Conservation (phyloP, 495 filamentous ascomycete species). For the Penicillium lagena region DNA sequence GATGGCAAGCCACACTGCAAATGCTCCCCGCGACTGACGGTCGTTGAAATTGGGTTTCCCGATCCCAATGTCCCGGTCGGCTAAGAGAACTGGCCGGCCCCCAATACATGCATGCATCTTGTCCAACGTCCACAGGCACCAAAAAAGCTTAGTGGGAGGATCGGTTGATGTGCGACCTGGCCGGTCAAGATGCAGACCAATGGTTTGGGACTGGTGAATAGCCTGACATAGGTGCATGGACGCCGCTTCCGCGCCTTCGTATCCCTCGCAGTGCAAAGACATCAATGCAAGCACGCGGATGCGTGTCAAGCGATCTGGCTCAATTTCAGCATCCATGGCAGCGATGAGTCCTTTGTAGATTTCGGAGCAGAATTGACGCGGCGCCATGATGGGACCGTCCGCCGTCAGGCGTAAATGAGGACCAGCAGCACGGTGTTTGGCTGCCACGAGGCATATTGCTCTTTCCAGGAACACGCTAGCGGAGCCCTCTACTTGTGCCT, state of each 20-base stretch:
- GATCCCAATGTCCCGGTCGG: conserved; percentile 56
- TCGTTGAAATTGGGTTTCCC: conserved; percentile 15
- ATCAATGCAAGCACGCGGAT: conserved; percentile 40
- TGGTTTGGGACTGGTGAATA: conserved; percentile 57
- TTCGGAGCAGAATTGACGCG: conserved; percentile 30
- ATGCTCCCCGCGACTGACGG: conserved; percentile 23
- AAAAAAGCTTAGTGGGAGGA: conserved; percentile 51
- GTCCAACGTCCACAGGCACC: conserved; percentile 63
- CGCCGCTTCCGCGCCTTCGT: conserved; percentile 39
- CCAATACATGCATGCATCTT: conserved; percentile 57
- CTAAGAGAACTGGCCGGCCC: conserved; percentile 58
- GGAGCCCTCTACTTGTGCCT: conserved; percentile 11
- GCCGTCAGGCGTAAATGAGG: conserved; percentile 24
- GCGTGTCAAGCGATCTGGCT: conserved; percentile 35
- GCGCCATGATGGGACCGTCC: conserved; percentile 14
- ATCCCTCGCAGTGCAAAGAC: conserved; percentile 39
- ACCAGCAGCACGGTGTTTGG: conserved; percentile 30
- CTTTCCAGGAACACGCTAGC: conserved; percentile 32
- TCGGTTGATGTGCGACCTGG: conserved; percentile 28
- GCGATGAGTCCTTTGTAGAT: conserved; percentile 32
- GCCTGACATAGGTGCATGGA: conserved; percentile 40
- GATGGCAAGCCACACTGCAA: conserved; percentile 46
- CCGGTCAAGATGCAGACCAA: conserved; percentile 54
- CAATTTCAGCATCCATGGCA: conserved; percentile 34
- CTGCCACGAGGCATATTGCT: conserved; percentile 40